Base-by-base conservation (phyloP, 306 rosid species). In the Parietaria judaica region DNA sequence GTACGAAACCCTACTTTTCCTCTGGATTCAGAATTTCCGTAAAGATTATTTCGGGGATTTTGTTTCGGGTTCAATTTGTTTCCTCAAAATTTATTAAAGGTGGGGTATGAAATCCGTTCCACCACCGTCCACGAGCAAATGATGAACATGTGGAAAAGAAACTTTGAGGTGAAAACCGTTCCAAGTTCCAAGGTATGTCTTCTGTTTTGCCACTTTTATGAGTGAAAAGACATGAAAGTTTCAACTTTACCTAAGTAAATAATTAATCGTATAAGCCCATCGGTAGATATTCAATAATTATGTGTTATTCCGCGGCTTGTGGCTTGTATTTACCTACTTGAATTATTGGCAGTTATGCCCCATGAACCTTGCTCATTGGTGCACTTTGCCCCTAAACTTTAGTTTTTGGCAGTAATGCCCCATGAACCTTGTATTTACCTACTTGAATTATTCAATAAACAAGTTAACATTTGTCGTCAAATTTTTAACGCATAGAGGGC, bases 101-200 rank as follows among this genome's bases (percentile, higher is more conserved):
- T 92, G 88, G 96, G 98, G 8, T 86, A 80, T 70, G 98, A 88
- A 81, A 88, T 91, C 76, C 95, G 96, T 13, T 75, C 83, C 15
- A 88, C 92, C 7, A 67, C 49, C 57, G 90, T 92, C 76, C 98
- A 92, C 14, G 98, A 86, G 72, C 85, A 84, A 87, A 88, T 86
- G 96, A 95, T 92, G 66, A 71, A 84, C 65, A 84, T 88, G 98
- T 92, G 96, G 95, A 88, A 65, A 72, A 60, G 66, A 70, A 65
- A 75, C 66, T 92, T 92, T 11, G 85, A 88, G 13, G 78, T 92
- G 68, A 92, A 88, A 75, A 81, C 73, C 46, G 78, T 92, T 69
- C 74, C 98, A 7, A 82, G 76, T 70, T 85, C 96, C 9, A 86
- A 92, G 91, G 98, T 88, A 71, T n/a, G 61, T 36, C 23, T 51